Base-by-base conservation (phyloP, 2,329 filamentous ascomycete species). In the Pseudogymnoascus sp. region DNA sequence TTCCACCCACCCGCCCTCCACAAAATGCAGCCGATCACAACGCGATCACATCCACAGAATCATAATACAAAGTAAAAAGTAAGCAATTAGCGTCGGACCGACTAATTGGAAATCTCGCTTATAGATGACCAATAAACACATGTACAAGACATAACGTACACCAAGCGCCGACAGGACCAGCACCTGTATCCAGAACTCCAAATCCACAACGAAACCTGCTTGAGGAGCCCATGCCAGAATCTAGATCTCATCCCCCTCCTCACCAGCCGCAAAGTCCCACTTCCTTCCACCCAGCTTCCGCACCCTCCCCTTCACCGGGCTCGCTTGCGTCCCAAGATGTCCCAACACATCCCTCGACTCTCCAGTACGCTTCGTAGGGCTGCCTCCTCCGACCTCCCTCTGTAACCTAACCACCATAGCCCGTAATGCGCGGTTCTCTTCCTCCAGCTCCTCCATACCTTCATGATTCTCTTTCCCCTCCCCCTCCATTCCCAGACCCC, bases 381-480 rank as follows among this genome's bases (percentile, higher is more conserved):
- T 53, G 4, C 47, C 47, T 53, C 47, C 47, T 1, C 47, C 47
- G 16, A 53, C 26, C 7, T 53, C 47, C 26, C 47, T 53, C 26
- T 53, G 26, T 16, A 53, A 3, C n/a, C 47, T 53, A 0, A 53
- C 8, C 7, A 53, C 47, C 59, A 60, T 40, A 14, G 59, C 37
- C 33, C 86, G 81, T 38, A 93, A 78, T 2, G 83, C 79, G 65
- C 89, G 86, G 62, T 92, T 91, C 71, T 93, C 89, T 60, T 85
- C 76, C 69, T 89, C 84, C 0, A 92, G 76, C 53, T 88, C 82
- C 70, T 88, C 83, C 5, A 86, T 77, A 29, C 72, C 1, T 72
- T 87, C 83, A 69, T 89, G 87, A 67, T 85, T 77, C 6, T 80
- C 77, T 10, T 80, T 76, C 8, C 76, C 76, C 7, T 80, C 79